Evolutionary conservation across 2,329 filamentous ascomycete genomes (phyloP), one percentile per base, ranked within the genome.

Genomic region (Botryosphaeria dothidea): DNA sequence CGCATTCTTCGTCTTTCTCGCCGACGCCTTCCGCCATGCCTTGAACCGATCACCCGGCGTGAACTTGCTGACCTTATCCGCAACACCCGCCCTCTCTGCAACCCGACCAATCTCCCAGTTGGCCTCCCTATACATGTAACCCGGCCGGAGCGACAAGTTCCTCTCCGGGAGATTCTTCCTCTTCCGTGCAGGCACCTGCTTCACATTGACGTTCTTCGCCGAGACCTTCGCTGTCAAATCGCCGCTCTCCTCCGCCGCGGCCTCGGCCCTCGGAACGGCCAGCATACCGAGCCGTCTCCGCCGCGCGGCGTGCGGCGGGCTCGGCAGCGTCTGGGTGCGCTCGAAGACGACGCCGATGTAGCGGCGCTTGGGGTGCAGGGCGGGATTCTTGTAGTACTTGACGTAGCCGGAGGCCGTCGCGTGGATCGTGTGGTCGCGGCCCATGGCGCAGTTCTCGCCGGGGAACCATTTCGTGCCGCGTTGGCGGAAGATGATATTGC

Each of bases 401-500:
- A 99, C 95, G 79, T 96, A 99, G 68, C 95, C 95, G 3, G 90
- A 85, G 64, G 90, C 87, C 66, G 88, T 89, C 62, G 95, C 89
- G 79, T 92, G 96, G 76, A 99, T 96, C 58, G 94, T 98, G 83
- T 98, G 95, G 78, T 99, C 93, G 67, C 95, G 90, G 58, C 95
- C 95, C 84, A 98, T 94, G 72, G 89, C 91, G 78, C 91, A 92
- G 81, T 99, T 98, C 77, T 98, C 95, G 73, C 95, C 95, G 0
- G 95, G 90, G 77, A 90, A 94, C 95, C 95, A 99, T 73, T 89
- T 87, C 3, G 95, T 96, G 72, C 95, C 95, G 73, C 94, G 90
- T 80, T 99, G 95, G 77, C 92, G 93, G 86, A 95, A 99, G 80
- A 99, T 91, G 79, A 99, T 99, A 83, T 97, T 98, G 63, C 95